Evolutionary conservation across 2,329 filamentous ascomycete genomes (phyloP).

Genomic region (Zasmidium cellare): DNA sequence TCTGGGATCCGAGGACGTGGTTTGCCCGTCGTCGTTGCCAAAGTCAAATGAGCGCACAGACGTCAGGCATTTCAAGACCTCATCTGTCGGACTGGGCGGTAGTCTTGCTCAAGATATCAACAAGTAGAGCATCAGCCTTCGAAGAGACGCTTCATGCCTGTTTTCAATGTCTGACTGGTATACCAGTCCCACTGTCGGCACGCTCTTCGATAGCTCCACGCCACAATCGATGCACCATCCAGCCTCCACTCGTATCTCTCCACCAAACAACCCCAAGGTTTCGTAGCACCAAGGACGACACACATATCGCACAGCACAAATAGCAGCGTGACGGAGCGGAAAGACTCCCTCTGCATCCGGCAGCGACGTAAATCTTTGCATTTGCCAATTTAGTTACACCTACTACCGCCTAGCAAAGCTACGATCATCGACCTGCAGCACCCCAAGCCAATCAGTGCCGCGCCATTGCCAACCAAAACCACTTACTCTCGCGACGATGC

Average conservation of each 20-base stretch:
- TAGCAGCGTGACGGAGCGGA: background rate
- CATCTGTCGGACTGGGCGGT: too few relatives aligned
- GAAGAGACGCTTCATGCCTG: too few relatives aligned
- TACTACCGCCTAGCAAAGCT: background rate
- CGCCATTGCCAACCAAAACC: background rate
- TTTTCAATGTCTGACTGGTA: too few relatives aligned
- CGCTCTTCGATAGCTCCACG: too few relatives aligned
- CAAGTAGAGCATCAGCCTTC: too few relatives aligned
- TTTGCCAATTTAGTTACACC: background rate
- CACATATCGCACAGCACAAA: background rate
- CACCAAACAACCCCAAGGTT: too few relatives aligned
- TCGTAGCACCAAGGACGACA: background rate
- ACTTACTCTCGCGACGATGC: conserved; percentile 3
- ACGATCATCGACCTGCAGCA: conserved; percentile 3
- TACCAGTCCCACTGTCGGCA: too few relatives aligned
- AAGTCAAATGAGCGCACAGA: background rate
- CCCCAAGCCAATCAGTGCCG: background rate
- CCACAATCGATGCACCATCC: too few relatives aligned
- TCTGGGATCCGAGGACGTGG: background rate
- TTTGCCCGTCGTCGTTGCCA: background rate
- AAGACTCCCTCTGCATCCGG: background rate
- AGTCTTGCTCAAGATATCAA: too few relatives aligned
- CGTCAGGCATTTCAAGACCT: background rate
- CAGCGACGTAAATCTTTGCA: background rate
- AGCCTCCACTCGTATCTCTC: too few relatives aligned